A percentile compares a stretch with the other conserved stretches of the same genome.
Conservation (phyloP, 2,329 filamentous ascomycete genomes). For the Ophiocordyceps australis region DNA sequence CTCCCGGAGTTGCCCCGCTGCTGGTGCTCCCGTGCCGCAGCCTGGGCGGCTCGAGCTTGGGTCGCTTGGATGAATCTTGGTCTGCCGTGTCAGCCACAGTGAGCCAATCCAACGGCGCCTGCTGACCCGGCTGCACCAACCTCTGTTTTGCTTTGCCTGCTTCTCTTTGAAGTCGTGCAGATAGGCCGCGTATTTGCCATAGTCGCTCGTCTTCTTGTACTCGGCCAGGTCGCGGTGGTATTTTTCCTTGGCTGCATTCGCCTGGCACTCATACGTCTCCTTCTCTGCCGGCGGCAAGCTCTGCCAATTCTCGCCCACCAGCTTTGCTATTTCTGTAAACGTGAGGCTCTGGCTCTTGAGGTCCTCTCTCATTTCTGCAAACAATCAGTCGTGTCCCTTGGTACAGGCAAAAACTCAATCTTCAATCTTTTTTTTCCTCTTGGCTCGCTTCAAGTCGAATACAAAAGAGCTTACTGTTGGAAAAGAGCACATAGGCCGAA, state of each 20-base stretch:
- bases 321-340: constrained; percentile 70
- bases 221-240: constrained; percentile 55
- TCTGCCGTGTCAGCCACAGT: constrained; percentile 4
- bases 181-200: constrained; percentile 51
- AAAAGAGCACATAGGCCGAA: constrained; percentile 73
- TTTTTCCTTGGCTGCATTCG: constrained; percentile 55
- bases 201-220: constrained; percentile 62
- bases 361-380: constrained; percentile 56
- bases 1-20: constrained; percentile 19
- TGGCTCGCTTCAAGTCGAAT: too few species aligned
- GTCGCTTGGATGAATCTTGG: constrained; percentile 26
- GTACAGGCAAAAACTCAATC: too few species aligned
- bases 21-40: constrained; percentile 19
- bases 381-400: too few species aligned
- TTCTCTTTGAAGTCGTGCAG: constrained; percentile 63
- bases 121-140: constrained; percentile 15
- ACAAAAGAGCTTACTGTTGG: constrained; percentile 54
- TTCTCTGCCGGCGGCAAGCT: constrained; percentile 47
- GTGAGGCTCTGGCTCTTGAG: constrained; percentile 59
- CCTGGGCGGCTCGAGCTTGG: constrained; percentile 22
- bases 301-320: constrained; percentile 72
- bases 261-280: constrained; percentile 55
- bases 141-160: constrained; percentile 39
- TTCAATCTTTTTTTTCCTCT: too few species aligned
- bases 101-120: not conserved